Evolutionary conservation across 768 basidiomycete genomes (phyloP), one percentile per base, ranked within the genome.

Genomic region (Strobilomyces confusus): DNA sequence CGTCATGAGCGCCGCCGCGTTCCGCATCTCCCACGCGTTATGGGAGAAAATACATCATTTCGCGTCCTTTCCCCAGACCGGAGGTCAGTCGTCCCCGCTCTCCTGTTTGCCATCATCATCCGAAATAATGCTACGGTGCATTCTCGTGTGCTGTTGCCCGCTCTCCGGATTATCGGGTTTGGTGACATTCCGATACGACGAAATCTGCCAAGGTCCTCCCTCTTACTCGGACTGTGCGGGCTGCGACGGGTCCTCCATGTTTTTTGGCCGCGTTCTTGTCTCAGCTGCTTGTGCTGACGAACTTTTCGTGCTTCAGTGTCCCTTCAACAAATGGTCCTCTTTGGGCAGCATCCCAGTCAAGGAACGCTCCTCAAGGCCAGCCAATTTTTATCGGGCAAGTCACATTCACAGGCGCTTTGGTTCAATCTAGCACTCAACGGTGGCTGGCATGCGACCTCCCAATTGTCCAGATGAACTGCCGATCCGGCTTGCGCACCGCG

Each of bases 271-370:
- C 29, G 4, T 12, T 48, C 17, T 3, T 22, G 0, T 9, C 45
- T 46, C 5, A 2, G 6, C 42, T n/a, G 8, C 9, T 29, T 22
- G 25, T 53, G 34, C 59, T 68, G 38, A 66, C 26, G 4, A n/a
- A 22, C 7, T 20, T 29, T 20, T 6, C 12, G 4, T 42, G 4
- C n/a, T 20, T n/a, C 62, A 91, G 95, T 98, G 4, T 97, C 94
- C 0, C 77, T 98, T 19, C 90, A 97, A 71, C 95, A 98, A 73
- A 98, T 99, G 95, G 92, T 97, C 46, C 80, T 89, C 49, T 98
- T 99, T 65, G 95, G 95, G 0, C 93, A 97, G 75, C 90, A 98
- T 64, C 95, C 95, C 0, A 87, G 84, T 50, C 92, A 95, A 67
- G 95, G 95, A 0, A 99, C 95, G 0, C 78, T 99, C 12, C 73